Evolutionary conservation across 2,329 filamentous ascomycete species (phyloP).

Genomic region (Hymenoscyphus fraxineus): DNA sequence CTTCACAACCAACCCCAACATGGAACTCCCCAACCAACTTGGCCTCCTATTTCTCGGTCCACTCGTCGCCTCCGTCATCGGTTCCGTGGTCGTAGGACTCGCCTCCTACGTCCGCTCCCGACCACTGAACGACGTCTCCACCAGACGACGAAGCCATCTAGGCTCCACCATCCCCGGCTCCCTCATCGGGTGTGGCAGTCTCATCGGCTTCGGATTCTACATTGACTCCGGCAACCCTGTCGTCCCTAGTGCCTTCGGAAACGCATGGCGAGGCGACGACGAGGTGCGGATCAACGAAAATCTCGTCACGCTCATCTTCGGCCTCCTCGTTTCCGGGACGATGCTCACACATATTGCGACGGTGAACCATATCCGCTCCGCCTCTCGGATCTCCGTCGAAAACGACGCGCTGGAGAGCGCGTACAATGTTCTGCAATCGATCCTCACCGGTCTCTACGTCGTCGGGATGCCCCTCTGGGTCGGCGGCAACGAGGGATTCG

Average conservation of each 20-base stretch:
- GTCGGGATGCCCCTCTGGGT: slow-evolving; percentile 25
- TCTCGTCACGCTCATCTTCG: slow-evolving; percentile 22
- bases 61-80: slow-evolving; percentile 18
- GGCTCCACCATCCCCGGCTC: slow-evolving; percentile 13
- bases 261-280: slow-evolving; percentile 12
- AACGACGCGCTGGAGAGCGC: slow-evolving; percentile 9
- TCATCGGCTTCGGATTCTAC: slow-evolving; percentile 24
- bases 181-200: slow-evolving; percentile 18
- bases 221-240: slow-evolving; percentile 8
- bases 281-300: slow-evolving; percentile 17
- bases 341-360: slow-evolving; percentile 11
- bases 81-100: slow-evolving; percentile 16
- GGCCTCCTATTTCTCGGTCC: slow-evolving; percentile 42
- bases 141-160: slow-evolving; percentile 5
- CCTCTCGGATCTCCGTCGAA: neutral
- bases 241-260: slow-evolving; percentile 2
- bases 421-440: slow-evolving; percentile 14
- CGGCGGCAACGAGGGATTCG: neutral
- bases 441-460: slow-evolving; percentile 25
- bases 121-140: slow-evolving; percentile 13
- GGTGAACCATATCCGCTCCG: slow-evolving; percentile 1
- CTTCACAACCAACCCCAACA: slow-evolving; percentile 44
- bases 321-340: slow-evolving; percentile 15
- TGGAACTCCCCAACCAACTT: slow-evolving; percentile 38
- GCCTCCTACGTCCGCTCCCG: slow-evolving; percentile 12